Conservation (phyloP, 2,329 filamentous ascomycete species). For the Elsinoe perseae region DNA sequence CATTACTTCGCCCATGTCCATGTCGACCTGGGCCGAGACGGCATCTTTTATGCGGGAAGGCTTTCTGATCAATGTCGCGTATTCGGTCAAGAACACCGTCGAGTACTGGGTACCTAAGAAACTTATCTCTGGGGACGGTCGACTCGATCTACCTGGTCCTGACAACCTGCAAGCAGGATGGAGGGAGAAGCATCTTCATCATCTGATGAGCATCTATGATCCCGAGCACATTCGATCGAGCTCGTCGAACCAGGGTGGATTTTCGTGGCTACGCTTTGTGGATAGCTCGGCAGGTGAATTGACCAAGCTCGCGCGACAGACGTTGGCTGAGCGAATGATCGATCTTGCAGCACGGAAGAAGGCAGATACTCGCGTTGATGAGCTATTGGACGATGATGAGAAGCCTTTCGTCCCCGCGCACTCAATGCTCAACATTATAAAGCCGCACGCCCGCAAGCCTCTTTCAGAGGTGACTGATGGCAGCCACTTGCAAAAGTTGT, state of each 20-base stretch:
- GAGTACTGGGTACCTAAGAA: conserved; percentile 75
- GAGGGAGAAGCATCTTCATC: conserved; percentile 64
- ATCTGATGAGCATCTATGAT: conserved; percentile 86
- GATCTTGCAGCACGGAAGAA: conserved; percentile 43
- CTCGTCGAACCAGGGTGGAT: conserved; percentile 54
- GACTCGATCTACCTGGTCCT: conserved; percentile 63
- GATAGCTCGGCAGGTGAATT: conserved; percentile 68
- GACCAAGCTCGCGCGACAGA: conserved; percentile 59
- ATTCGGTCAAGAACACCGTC: conserved; percentile 80
- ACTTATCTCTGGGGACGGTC: conserved; percentile 72
- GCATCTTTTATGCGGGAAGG: conserved; percentile 92
- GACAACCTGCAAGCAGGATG: conserved; percentile 73
- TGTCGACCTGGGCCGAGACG: conserved; percentile 85
- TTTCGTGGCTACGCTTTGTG: conserved; percentile 85
- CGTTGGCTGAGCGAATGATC: conserved; percentile 66
- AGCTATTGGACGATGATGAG: conserved; percentile 51
- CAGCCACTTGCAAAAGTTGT: conserved; percentile 63
- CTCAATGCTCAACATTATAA: conserved; percentile 71
- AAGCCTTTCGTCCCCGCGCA: conserved; percentile 58
- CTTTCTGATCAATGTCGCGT: conserved; percentile 66
- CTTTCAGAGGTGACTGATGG: conserved; percentile 63
- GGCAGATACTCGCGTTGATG: conserved; percentile 51
- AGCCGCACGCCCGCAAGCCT: conserved; percentile 58
- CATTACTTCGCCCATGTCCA: conserved; percentile 75
- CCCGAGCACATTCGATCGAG: conserved; percentile 67